phyloP scores from a whole-genome alignment of 345 rosid species.

The Laguncularia racemosa region DNA sequence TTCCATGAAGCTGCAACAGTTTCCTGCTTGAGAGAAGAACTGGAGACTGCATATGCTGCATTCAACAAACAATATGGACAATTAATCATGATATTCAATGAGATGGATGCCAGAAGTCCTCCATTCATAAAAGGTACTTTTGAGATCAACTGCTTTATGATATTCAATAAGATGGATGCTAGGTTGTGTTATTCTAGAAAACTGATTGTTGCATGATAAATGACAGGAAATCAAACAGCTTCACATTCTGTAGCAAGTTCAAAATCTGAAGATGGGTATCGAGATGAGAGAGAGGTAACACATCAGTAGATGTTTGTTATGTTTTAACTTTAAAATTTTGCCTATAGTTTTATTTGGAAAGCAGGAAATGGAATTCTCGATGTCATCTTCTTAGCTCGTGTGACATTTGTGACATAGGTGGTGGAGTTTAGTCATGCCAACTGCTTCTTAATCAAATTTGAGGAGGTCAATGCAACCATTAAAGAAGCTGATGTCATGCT shows the following conservation, averaged over 20 bases:
- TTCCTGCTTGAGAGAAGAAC: constrained; percentile 31
- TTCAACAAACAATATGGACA: constrained; percentile 28
- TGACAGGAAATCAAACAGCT: too few species aligned
- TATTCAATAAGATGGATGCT: constrained; percentile 1
- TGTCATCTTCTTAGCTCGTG: constrained; percentile 1
- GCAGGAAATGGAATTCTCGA: background rate
- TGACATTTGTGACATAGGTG: constrained; percentile 31
- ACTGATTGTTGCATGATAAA: too few species aligned
- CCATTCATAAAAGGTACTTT: constrained; percentile 31
- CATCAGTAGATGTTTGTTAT: too few species aligned
- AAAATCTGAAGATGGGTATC: too few species aligned
- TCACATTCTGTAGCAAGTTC: too few species aligned
- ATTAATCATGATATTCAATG: constrained; percentile 23
- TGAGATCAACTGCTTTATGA: background rate
- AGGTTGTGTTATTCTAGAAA: background rate
- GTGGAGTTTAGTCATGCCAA: constrained; percentile 25
- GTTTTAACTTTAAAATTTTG: too few species aligned
- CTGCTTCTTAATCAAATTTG: constrained; percentile 52
- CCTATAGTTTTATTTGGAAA: too few species aligned
- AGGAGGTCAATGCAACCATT: constrained; percentile 63
- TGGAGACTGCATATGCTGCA: constrained; percentile 24
- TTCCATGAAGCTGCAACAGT: constrained; percentile 9
- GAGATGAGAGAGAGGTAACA: too few species aligned
- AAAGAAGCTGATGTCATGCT: constrained; percentile 66
- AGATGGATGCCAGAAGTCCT: constrained; percentile 19